These are phyloP conservation scores for Teunomyces cretensis DNA, from an alignment of 805 yeast species.

Conservation along the genomic window DNA sequence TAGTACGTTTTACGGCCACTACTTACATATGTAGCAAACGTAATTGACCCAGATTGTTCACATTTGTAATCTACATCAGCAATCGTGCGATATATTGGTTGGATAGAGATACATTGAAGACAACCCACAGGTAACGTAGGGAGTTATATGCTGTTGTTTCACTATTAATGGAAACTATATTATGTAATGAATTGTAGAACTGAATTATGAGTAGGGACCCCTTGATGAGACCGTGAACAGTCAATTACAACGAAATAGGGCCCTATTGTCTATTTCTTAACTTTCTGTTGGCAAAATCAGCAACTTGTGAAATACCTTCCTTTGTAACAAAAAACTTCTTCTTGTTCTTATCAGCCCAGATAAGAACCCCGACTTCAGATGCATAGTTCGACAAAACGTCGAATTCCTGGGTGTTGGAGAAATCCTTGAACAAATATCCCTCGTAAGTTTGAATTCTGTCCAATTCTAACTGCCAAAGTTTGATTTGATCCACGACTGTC, in stretches of 20 bases:
- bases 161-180: too few relatives aligned
- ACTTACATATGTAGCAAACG: not conserved
- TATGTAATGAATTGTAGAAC: too few relatives aligned
- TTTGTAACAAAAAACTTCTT: constrained; percentile 81
- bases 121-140: too few relatives aligned
- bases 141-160: too few relatives aligned
- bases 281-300: constrained; percentile 80
- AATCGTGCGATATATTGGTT: too few relatives aligned
- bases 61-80: too few relatives aligned
- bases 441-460: constrained; percentile 86
- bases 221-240: too few relatives aligned
- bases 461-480: constrained; percentile 92
- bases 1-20: not conserved
- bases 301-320: constrained; percentile 85
- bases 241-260: not conserved
- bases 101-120: too few relatives aligned
- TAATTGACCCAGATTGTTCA: too few relatives aligned
- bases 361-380: constrained; percentile 82
- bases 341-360: constrained; percentile 78
- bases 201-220: too few relatives aligned
- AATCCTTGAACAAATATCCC: constrained; percentile 88
- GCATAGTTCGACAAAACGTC: constrained; percentile 74
- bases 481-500: constrained; percentile 94
- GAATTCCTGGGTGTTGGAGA: constrained; percentile 73
- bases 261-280: constrained; percentile 11